A percentile compares a stretch with the other conserved stretches of the same genome.
These are phyloP conservation scores for Alnus rubra DNA, from an alignment of 306 rosid species.

Conservation along the genomic window DNA sequence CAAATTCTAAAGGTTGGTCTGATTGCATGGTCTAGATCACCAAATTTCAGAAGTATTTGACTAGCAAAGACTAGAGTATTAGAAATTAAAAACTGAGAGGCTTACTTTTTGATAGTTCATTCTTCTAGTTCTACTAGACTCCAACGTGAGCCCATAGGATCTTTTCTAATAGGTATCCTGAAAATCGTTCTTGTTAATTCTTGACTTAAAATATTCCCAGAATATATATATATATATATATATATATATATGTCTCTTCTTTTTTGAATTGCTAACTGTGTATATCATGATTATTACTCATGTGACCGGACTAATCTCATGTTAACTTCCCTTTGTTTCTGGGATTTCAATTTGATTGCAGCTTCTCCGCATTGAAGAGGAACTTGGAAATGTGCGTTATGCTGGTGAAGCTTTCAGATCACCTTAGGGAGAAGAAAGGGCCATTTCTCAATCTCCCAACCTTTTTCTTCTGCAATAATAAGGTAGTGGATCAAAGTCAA, in stretches of 20 bases:
- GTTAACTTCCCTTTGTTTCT: slow-evolving; percentile 3
- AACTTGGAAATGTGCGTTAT: slow-evolving; percentile 83
- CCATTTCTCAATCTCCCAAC: slow-evolving; percentile 1
- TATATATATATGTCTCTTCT: background rate
- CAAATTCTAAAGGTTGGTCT: background rate
- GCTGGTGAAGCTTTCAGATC: slow-evolving; percentile 96
- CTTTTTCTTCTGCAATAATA: background rate
- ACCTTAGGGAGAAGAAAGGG: slow-evolving; percentile 38
- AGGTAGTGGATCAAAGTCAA: background rate
- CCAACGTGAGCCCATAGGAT: background rate
- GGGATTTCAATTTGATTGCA: slow-evolving; percentile 42
- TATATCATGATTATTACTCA: slow-evolving; percentile 7
- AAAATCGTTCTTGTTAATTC: background rate
- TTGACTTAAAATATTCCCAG: background rate
- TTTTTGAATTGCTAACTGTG: slow-evolving; percentile 1
- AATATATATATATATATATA: no score
- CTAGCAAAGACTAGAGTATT: background rate
- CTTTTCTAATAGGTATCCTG: background rate
- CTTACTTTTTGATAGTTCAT: background rate
- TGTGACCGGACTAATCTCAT: slow-evolving; percentile 13
- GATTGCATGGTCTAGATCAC: background rate
- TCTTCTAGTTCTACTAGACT: background rate
- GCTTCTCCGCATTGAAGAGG: slow-evolving; percentile 99
- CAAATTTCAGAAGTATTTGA: background rate
- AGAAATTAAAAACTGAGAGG: background rate